Conservation (phyloP, 768 basidiomycete species). For the Trametes cingulata region DNA sequence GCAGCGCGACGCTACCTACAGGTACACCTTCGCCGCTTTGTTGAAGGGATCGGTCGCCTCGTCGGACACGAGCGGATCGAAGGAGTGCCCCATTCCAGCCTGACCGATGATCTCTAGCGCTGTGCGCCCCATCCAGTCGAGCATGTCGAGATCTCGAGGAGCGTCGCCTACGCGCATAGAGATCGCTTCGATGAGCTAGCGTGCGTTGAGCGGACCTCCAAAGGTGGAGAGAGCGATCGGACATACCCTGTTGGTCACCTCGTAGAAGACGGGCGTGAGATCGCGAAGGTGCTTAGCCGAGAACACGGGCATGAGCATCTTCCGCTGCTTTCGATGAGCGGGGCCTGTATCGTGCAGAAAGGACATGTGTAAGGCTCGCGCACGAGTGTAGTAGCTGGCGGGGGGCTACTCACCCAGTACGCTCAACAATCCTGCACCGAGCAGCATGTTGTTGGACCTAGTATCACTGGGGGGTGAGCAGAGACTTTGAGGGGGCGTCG, state of each 20-base stretch:
- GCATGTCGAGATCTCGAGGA: conserved; percentile 25
- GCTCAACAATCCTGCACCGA: conserved; percentile 13
- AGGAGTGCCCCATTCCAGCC: conserved; percentile 45
- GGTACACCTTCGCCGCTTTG: conserved; percentile 32
- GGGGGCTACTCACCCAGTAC: conserved; percentile 6
- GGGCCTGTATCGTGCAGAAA: conserved; percentile 16
- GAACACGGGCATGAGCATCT: conserved; percentile 27
- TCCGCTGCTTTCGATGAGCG: conserved; percentile 26
- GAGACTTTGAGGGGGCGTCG: too few relatives aligned
- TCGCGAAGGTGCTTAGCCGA: conserved; percentile 26
- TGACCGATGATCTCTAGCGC: conserved; percentile 44
- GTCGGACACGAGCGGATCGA: conserved; percentile 38
- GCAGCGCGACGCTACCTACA: conserved; percentile 18
- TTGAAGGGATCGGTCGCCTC: conserved; percentile 29
- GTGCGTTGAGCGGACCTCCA: neutral
- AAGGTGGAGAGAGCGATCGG: neutral
- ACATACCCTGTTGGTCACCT: conserved; percentile 21
- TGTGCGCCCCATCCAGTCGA: conserved; percentile 32
- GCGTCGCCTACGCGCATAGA: neutral
- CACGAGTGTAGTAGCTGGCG: neutral
- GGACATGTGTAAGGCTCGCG: neutral
- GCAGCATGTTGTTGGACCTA: conserved; percentile 18
- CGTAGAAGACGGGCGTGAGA: conserved; percentile 27
- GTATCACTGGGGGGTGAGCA: too few relatives aligned
- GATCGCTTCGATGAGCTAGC: conserved; percentile 22